phyloP scores from a whole-genome alignment of 1,284 basidiomycete genomes.

The Psilocybe mexicana region DNA sequence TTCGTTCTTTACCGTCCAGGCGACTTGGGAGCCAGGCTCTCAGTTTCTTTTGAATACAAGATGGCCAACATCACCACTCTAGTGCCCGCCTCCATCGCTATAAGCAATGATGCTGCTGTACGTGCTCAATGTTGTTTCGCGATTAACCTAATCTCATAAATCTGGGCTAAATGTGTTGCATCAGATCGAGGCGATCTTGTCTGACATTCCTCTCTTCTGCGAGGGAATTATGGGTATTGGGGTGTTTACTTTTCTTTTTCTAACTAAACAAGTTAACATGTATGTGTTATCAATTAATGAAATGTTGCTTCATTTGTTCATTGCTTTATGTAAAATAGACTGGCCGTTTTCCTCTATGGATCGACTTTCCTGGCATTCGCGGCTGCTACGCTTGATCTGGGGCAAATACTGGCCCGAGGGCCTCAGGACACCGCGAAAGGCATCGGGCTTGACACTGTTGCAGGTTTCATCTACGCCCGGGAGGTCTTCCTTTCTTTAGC shows the following conservation, averaged over 20 bases:
- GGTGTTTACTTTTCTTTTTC: constrained; percentile 60
- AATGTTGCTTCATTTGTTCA: background rate
- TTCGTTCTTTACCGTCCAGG: constrained; percentile 12
- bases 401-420: constrained; percentile 51
- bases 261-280: constrained; percentile 58
- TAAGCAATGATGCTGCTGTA: constrained; percentile 38
- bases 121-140: background rate
- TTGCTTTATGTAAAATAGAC: constrained; percentile 33
- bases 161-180: background rate
- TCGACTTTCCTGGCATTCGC: constrained; percentile 61
- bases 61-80: constrained; percentile 9
- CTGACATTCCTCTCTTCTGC: constrained; percentile 68
- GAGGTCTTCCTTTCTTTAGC: constrained; percentile 63
- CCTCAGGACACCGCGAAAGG: constrained; percentile 24
- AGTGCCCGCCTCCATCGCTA: constrained; percentile 19
- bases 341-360: constrained; percentile 52
- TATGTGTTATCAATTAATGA: constrained; percentile 42
- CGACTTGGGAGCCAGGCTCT: constrained; percentile 6
- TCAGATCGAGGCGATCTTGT: constrained; percentile 59
- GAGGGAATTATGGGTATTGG: constrained; percentile 67
- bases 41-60: background rate
- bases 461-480: constrained; percentile 49
- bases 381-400: constrained; percentile 67
- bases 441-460: constrained; percentile 31
- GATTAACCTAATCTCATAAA: background rate